Evolutionary conservation across 345 rosid genomes (phyloP).

Genomic region (Fremontodendron californicum): DNA sequence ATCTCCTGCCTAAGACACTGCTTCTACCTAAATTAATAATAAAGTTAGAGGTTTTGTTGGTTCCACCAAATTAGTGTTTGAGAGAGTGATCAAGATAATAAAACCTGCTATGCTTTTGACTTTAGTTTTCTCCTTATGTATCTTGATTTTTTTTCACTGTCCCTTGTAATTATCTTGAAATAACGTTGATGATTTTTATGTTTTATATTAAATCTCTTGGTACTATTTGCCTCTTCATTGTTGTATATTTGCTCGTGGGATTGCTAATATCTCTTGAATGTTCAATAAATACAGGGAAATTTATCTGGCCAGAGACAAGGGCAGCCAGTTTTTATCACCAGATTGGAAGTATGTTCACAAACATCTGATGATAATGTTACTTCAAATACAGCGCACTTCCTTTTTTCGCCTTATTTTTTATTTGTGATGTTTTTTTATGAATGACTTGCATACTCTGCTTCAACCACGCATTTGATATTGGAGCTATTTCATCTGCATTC

Average conservation of each 20-base stretch:
- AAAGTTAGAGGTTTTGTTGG: neutral
- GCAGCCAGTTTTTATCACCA: slow-evolving; percentile 95
- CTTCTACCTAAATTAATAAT: neutral
- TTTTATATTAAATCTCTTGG: neutral
- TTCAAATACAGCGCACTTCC: neutral
- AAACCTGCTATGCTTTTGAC: neutral
- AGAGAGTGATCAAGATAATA: neutral
- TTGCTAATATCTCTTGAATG: slow-evolving; percentile 7
- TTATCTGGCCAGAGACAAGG: slow-evolving; percentile 94
- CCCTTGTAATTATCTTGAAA: neutral
- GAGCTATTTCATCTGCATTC: neutral
- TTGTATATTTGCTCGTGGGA: neutral
- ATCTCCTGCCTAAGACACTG: neutral
- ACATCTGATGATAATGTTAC: slow-evolving; percentile 4
- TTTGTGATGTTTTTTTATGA: neutral
- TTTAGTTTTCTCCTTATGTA: neutral
- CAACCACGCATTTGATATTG: slow-evolving; percentile 12
- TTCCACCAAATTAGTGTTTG: neutral
- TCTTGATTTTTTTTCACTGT: neutral
- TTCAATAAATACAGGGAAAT: slow-evolving; percentile 59
- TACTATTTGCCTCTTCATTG: neutral
- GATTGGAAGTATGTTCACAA: slow-evolving; percentile 65
- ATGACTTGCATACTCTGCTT: slow-evolving; percentile 10
- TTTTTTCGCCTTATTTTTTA: neutral
- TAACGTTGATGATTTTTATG: neutral